Conservation (phyloP, 2,329 filamentous ascomycete genomes). For the Xylariaceae sp. region DNA sequence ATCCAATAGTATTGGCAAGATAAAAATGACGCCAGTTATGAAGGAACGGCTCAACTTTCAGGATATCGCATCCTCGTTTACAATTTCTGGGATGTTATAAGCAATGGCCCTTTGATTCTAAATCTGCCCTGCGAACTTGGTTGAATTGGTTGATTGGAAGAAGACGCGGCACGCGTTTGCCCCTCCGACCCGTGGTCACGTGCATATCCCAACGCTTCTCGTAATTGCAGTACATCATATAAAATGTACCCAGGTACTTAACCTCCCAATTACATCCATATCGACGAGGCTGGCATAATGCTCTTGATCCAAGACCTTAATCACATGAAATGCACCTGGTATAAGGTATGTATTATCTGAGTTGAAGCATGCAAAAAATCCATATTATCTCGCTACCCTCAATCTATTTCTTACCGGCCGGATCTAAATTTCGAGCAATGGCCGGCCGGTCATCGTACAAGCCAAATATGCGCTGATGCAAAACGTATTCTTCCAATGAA, state of each 20-base stretch:
- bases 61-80: not conserved
- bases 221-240: not conserved
- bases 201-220: not conserved
- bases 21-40: not conserved
- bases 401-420: not conserved
- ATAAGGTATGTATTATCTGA: not conserved
- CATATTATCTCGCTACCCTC: not conserved
- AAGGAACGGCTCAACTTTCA: not conserved
- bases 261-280: no score
- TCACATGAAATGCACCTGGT: not conserved
- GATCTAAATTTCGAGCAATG: slow-evolving; percentile 1
- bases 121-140: not conserved
- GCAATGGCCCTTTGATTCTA: not conserved
- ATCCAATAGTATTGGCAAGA: not conserved
- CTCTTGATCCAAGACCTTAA: not conserved
- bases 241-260: no score
- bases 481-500: slow-evolving; percentile 25
- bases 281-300: not conserved
- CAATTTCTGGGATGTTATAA: not conserved
- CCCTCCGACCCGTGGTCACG: slow-evolving; percentile 23
- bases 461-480: slow-evolving; percentile 24
- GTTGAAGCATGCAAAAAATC: not conserved
- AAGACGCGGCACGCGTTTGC: slow-evolving; percentile 24
- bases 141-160: not conserved
- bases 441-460: slow-evolving; percentile 9